These are phyloP conservation scores for Mycosarcoma maydis DNA, from an alignment of 1,284 basidiomycete species.

Conservation along the genomic window DNA sequence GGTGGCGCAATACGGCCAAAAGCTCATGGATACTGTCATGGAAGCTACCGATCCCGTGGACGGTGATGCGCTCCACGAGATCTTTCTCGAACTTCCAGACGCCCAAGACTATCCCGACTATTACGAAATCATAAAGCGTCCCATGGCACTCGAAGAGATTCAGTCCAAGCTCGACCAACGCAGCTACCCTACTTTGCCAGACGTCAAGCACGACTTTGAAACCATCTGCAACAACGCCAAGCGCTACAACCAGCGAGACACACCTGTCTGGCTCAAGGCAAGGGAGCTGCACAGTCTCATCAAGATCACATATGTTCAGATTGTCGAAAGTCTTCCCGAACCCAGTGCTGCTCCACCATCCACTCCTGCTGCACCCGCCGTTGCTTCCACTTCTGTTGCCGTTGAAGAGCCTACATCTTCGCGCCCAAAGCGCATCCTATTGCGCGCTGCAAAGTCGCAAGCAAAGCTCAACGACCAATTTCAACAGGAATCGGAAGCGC, in stretches of 20 bases:
- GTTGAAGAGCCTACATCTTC: constrained; percentile 10
- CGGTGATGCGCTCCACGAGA: constrained; percentile 71
- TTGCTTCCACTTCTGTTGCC: neutral
- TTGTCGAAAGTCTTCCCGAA: constrained; percentile 44
- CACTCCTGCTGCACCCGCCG: constrained; percentile 2
- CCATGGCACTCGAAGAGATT: constrained; percentile 87
- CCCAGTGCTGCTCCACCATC: constrained; percentile 15
- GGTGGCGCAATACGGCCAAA: constrained; percentile 23
- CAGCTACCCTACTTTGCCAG: constrained; percentile 76
- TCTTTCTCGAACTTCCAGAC: constrained; percentile 81
- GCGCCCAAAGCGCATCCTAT: constrained; percentile 35
- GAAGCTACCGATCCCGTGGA: constrained; percentile 45
- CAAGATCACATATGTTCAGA: constrained; percentile 56
- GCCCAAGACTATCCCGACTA: constrained; percentile 88
- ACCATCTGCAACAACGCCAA: constrained; percentile 89
- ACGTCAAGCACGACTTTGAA: constrained; percentile 82
- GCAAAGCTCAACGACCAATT: constrained; percentile 31
- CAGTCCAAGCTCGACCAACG: constrained; percentile 74
- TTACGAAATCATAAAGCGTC: constrained; percentile 83
- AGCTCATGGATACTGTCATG: constrained; percentile 46
- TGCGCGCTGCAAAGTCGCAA: constrained; percentile 34
- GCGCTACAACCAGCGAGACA: constrained; percentile 85
- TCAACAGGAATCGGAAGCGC: constrained; percentile 13
- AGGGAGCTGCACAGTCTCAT: constrained; percentile 71
- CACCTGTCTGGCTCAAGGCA: constrained; percentile 84